Evolutionary conservation across 805 yeast genomes (phyloP).

Genomic region (Blastobotrys peoriensis): DNA sequence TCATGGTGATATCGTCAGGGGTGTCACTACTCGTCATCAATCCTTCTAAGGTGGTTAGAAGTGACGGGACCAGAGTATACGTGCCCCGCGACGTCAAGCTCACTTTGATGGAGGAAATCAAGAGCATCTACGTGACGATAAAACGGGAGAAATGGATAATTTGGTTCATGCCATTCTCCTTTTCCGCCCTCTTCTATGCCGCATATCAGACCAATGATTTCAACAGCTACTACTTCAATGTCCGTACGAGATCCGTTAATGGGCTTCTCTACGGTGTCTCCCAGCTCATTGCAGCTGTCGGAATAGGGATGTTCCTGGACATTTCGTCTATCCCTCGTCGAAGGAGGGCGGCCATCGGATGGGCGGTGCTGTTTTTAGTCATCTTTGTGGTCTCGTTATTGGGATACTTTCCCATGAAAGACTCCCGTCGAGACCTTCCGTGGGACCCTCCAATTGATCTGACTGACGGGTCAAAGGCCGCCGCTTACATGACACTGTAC

Average conservation of each 20-base stretch:
- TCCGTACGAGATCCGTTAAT: constrained; percentile 54
- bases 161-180: constrained; percentile 53
- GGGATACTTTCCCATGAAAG: constrained; percentile 16
- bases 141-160: constrained; percentile 39
- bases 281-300: constrained; percentile 50
- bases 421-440: constrained; percentile 15
- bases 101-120: constrained; percentile 38
- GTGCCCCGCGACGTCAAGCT: constrained; percentile 38
- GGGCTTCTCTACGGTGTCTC: constrained; percentile 52
- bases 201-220: constrained; percentile 50
- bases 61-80: constrained; percentile 44
- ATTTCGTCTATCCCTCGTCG: constrained; percentile 35
- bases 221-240: constrained; percentile 47
- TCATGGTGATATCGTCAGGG: constrained; percentile 41
- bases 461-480: constrained; percentile 9
- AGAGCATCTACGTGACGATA: constrained; percentile 35
- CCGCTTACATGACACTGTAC: constrained; percentile 44
- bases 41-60: constrained; percentile 40
- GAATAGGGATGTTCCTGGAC: constrained; percentile 42
- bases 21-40: constrained; percentile 45
- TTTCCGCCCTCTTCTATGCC: constrained; percentile 57
- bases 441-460: constrained; percentile 13
- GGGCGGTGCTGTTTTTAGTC: constrained; percentile 33
- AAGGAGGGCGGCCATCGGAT: constrained; percentile 42
- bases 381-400: constrained; percentile 38